Percentiles rank a stretch among this genome's conserved stretches.
These are phyloP conservation scores for Daldinia sp. DNA, from an alignment of 2,329 filamentous ascomycete genomes.

Conservation along the genomic window DNA sequence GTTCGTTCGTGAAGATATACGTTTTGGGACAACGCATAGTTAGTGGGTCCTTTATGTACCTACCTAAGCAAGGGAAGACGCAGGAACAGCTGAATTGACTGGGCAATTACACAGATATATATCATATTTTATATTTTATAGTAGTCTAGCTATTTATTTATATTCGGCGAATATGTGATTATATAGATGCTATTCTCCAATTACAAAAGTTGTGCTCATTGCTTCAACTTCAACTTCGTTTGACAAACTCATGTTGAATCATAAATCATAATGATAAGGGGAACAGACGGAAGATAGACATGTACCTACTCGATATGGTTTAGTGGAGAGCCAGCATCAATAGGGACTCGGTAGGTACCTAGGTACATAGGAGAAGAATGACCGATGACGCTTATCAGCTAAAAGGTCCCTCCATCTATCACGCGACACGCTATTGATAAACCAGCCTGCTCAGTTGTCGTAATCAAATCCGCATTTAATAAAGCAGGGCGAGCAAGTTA, in stretches of 20 bases:
- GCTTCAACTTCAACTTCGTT: background rate
- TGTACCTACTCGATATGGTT: conserved; percentile 3
- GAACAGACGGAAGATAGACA: background rate
- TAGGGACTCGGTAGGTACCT: background rate
- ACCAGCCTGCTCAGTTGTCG: conserved; percentile 20
- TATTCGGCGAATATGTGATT: background rate
- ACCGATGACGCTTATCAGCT: conserved; percentile 35
- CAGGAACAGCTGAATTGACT: conserved; percentile 30
- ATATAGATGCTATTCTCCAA: background rate
- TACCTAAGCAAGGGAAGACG: conserved; percentile 3
- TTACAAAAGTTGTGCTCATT: background rate
- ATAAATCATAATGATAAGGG: conserved; percentile 1
- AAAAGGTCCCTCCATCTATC: conserved; percentile 29
- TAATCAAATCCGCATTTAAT: conserved; percentile 26
- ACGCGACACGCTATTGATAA: conserved; percentile 31
- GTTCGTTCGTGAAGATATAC: background rate
- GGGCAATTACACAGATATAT: background rate
- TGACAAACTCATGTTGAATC: background rate
- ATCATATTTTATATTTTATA: background rate
- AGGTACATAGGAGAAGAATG: background rate
- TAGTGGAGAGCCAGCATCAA: background rate
- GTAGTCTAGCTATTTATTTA: background rate
- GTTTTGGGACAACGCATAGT: conserved; percentile 12
- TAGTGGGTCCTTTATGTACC: conserved; percentile 2
- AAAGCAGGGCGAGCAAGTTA: conserved; percentile 29